Evolutionary conservation across 176 grass and related monocot species (phyloP).

Genomic region (Eragrostis curvula): DNA sequence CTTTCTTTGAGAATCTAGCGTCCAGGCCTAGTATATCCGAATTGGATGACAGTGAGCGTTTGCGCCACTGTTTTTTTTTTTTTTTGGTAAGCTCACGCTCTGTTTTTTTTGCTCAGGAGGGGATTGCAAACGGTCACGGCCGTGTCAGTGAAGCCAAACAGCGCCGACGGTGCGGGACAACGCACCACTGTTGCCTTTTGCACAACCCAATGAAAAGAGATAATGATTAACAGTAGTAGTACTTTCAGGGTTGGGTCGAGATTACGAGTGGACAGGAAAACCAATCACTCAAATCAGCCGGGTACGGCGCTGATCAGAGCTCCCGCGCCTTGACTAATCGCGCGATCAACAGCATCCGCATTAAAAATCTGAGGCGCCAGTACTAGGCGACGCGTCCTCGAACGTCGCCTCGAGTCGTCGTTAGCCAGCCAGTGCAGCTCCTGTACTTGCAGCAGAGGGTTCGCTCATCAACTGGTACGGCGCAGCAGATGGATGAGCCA

Average conservation of each 20-base stretch:
- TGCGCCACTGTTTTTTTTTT: no score
- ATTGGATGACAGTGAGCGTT: not conserved
- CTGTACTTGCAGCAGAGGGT: not conserved
- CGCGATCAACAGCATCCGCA: not conserved
- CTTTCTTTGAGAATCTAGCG: constrained; percentile 2
- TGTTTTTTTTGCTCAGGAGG: no score
- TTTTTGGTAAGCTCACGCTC: no score
- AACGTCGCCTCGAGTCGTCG: not conserved
- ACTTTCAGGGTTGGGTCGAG: not conserved
- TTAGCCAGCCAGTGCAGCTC: not conserved
- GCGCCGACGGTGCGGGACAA: not conserved
- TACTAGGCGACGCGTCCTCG: no score
- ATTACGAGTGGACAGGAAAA: not conserved
- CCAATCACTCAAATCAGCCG: not conserved
- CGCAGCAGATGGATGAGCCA: not conserved
- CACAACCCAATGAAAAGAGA: not conserved
- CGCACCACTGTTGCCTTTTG: not conserved
- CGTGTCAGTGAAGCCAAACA: no score
- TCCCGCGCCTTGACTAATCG: not conserved
- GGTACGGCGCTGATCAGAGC: not conserved
- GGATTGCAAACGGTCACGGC: no score
- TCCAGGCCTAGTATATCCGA: not conserved
- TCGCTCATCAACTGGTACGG: not conserved
- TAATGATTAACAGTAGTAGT: constrained; percentile 16
- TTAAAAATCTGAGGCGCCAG: not conserved